Percentiles rank a stretch among this genome's conserved stretches.
phyloP scores from a whole-genome alignment of 352 stramenopile genomes.

The Phytophthora boehmeriae region DNA sequence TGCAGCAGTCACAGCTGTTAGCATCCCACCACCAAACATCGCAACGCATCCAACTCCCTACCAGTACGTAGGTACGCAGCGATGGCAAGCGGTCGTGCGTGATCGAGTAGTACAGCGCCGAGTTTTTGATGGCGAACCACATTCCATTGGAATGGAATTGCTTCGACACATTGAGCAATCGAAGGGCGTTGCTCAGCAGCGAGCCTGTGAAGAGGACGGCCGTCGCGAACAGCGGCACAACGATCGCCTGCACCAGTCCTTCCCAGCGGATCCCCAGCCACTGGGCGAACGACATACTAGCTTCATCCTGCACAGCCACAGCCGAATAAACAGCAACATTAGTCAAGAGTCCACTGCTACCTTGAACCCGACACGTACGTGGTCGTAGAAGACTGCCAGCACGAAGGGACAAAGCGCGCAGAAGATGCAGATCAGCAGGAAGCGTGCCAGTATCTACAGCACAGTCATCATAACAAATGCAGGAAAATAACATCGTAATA shows the following conservation, averaged over 20 bases:
- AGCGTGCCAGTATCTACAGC: slow-evolving; percentile 81
- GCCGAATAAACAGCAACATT: slow-evolving; percentile 2
- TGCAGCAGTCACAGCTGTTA: slow-evolving; percentile 32
- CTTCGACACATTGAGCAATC: slow-evolving; percentile 76
- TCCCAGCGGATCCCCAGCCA: slow-evolving; percentile 84
- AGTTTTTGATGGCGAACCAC: slow-evolving; percentile 87
- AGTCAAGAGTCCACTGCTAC: background rate
- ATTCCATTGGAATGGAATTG: slow-evolving; percentile 75
- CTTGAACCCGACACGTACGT: slow-evolving; percentile 46
- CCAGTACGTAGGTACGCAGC: slow-evolving; percentile 83
- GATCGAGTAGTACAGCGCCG: slow-evolving; percentile 78
- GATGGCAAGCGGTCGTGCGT: slow-evolving; percentile 76
- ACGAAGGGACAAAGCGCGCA: slow-evolving; percentile 84
- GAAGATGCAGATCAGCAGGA: slow-evolving; percentile 89
- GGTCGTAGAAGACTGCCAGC: slow-evolving; percentile 82
- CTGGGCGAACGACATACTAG: slow-evolving; percentile 79
- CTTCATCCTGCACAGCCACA: slow-evolving; percentile 58
- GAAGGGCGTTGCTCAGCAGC: slow-evolving; percentile 73
- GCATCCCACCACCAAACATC: background rate
- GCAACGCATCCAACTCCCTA: slow-evolving; percentile 26
- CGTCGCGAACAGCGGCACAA: slow-evolving; percentile 73
- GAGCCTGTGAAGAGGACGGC: slow-evolving; percentile 81
- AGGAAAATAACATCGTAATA: background rate
- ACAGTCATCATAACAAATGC: background rate
- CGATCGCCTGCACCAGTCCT: slow-evolving; percentile 54